Conservation (phyloP, 495 filamentous ascomycete species). For the Aspergillus homomorphus region DNA sequence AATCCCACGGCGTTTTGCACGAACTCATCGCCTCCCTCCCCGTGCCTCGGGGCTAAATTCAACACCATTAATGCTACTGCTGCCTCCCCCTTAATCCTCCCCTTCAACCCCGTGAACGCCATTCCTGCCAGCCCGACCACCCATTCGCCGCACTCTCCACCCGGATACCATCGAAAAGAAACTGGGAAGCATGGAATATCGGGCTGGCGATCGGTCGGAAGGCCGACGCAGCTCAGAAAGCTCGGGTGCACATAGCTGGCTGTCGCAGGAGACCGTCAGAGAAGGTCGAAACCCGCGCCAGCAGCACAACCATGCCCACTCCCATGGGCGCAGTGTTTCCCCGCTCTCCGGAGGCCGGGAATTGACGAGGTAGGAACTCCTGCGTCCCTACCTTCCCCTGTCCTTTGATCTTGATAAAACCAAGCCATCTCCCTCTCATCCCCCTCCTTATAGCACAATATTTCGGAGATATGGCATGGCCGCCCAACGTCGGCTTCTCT, state of each 20-base stretch:
- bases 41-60: background rate
- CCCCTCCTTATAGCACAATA: too few relatives aligned
- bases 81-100: background rate
- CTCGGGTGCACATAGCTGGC: conserved; percentile 40
- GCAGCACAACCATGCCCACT: conserved; percentile 20
- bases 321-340: conserved; percentile 32
- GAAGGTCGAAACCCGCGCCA: conserved; percentile 26
- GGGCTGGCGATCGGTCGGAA: conserved; percentile 31
- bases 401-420: background rate
- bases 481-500: too few relatives aligned
- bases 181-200: conserved; percentile 34
- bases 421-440: background rate
- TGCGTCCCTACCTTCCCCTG: background rate
- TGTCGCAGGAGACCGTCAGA: conserved; percentile 47
- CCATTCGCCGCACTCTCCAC: background rate
- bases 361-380: conserved; percentile 39
- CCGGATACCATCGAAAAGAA: conserved; percentile 3
- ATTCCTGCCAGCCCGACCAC: background rate
- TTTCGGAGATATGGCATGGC: too few relatives aligned
- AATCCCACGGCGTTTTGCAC: conserved; percentile 4
- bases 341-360: conserved; percentile 29
- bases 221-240: conserved; percentile 45
- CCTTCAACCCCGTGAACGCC: background rate
- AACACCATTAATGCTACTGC: conserved; percentile 5
- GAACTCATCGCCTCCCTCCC: background rate